phyloP scores from a whole-genome alignment of 306 rosid genomes.

The Corylus avellana region DNA sequence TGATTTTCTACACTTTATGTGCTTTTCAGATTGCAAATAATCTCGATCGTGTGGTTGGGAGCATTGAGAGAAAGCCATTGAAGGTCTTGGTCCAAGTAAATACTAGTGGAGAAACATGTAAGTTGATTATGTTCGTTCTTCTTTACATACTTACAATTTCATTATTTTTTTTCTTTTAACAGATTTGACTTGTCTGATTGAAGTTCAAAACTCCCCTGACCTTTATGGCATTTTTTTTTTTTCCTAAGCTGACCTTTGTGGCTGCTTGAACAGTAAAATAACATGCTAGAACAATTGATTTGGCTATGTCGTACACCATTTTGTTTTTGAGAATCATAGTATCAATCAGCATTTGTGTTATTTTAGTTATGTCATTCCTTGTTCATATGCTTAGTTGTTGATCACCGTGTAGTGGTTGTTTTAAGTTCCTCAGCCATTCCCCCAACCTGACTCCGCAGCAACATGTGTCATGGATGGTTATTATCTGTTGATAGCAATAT shows the following conservation, averaged over 20 bases:
- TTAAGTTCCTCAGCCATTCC: background rate
- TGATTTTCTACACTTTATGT: background rate
- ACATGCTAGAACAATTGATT: background rate
- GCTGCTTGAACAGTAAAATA: background rate
- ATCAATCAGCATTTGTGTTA: background rate
- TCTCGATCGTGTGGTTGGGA: slow-evolving; percentile 66
- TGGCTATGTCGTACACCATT: background rate
- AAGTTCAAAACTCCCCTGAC: background rate
- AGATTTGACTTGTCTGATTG: background rate
- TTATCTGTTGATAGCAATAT: background rate
- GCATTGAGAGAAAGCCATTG: slow-evolving; percentile 77
- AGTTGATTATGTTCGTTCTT: slow-evolving; percentile 27
- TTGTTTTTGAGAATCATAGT: background rate
- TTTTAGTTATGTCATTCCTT: background rate
- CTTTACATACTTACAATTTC: slow-evolving; percentile 6
- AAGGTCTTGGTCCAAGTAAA: slow-evolving; percentile 88
- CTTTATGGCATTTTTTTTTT: background rate
- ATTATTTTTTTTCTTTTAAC: background rate
- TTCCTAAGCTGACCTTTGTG: background rate
- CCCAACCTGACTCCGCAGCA: background rate
- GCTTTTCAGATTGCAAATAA: slow-evolving; percentile 71
- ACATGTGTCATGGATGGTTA: background rate
- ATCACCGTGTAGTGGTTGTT: background rate
- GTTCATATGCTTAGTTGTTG: background rate
- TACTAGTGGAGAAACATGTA: slow-evolving; percentile 97